These are phyloP conservation scores for Trypanosoma caninum DNA, from an alignment of 208 protist species.

Conservation along the genomic window DNA sequence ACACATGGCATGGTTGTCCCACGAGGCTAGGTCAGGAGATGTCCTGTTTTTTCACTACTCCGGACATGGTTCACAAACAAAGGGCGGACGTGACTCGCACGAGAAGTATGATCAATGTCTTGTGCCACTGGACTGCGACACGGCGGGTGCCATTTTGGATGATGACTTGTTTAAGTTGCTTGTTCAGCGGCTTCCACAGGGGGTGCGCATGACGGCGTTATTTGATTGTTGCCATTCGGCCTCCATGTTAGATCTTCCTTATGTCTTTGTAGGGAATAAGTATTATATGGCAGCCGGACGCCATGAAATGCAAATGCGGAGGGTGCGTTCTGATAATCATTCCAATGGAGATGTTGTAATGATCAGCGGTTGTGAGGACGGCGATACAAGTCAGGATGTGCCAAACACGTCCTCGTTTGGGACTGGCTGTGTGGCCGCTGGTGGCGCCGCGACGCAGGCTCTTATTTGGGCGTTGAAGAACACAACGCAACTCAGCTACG, in stretches of 20 bases:
- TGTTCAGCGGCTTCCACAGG: conserved; percentile 61
- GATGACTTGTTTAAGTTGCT: conserved; percentile 88
- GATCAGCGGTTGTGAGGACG: conserved; percentile 87
- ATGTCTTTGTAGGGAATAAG: conserved; percentile 58
- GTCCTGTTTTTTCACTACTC: conserved; percentile 91
- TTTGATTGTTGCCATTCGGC: conserved; percentile 95
- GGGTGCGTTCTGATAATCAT: conserved; percentile 70
- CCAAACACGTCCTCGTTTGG: conserved; percentile 39
- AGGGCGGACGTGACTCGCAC: conserved; percentile 39
- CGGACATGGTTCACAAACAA: conserved; percentile 82
- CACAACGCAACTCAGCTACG: conserved; percentile 61
- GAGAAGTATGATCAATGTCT: conserved; percentile 84
- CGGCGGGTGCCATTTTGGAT: conserved; percentile 76
- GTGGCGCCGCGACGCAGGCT: conserved; percentile 79
- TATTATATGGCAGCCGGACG: conserved; percentile 15
- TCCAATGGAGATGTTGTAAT: conserved; percentile 82
- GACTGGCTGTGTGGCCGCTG: conserved; percentile 43
- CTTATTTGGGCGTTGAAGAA: conserved; percentile 75
- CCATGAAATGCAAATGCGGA: conserved; percentile 68
- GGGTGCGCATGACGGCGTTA: conserved; percentile 85
- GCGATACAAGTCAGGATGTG: conserved; percentile 84
- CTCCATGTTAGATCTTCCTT: conserved; percentile 88
- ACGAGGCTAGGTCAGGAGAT: conserved; percentile 75
- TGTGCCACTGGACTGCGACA: conserved; percentile 75
- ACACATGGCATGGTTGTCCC: conserved; percentile 83